Conservation (phyloP, 129 eudicot species). For the Saposhnikovia divaricata region DNA sequence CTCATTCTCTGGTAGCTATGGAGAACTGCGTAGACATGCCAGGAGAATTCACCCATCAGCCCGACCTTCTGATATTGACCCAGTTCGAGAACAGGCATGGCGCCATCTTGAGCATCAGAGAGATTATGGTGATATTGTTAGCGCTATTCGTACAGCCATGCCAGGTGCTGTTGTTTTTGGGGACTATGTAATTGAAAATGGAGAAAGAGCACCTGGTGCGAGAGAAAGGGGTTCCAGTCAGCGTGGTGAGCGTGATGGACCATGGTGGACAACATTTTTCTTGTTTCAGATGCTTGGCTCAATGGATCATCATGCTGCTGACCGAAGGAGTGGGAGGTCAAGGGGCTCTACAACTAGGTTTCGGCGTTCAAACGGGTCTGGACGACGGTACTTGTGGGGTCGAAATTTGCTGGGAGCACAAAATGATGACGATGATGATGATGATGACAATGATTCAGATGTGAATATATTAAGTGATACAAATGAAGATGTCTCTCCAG, state of each 20-base stretch:
- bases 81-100: constrained; percentile 81
- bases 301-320: constrained; percentile 40
- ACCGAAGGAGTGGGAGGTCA: constrained; percentile 51
- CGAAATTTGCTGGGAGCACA: constrained; percentile 10
- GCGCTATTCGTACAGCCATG: constrained; percentile 83
- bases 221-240: constrained; percentile 25
- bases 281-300: constrained; percentile 31
- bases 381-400: constrained; percentile 7
- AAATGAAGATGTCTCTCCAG: constrained; percentile 39
- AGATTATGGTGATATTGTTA: constrained; percentile 78
- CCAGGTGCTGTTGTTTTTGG: constrained; percentile 83
- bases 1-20: constrained; percentile 60
- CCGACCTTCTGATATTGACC: constrained; percentile 83
- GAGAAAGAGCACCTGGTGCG: constrained; percentile 38
- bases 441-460: constrained; percentile 13
- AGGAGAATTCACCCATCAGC: constrained; percentile 80
- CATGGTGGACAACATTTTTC: constrained; percentile 7
- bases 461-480: constrained; percentile 31
- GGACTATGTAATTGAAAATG: constrained; percentile 67
- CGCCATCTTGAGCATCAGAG: constrained; percentile 69
- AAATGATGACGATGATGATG: constrained; percentile 16
- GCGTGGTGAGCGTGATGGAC: constrained; percentile 7
- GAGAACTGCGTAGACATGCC: constrained; percentile 79
- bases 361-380: constrained; percentile 10
- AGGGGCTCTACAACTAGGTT: constrained; percentile 31